phyloP scores from a whole-genome alignment of 1,139 yeast genomes.

The Casaregolazyma lundiana region DNA sequence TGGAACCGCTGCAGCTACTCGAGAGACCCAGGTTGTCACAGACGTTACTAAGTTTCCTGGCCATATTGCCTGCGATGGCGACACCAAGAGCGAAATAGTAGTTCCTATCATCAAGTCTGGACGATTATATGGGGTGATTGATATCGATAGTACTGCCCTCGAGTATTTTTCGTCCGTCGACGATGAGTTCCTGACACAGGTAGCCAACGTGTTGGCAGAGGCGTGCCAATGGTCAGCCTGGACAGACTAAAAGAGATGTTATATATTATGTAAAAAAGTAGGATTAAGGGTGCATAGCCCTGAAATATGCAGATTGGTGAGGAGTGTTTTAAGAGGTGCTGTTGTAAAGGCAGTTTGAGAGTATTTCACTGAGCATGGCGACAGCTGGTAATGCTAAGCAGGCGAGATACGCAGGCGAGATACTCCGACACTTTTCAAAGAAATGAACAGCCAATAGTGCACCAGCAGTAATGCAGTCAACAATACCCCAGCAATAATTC shows the following conservation, averaged over 20 bases:
- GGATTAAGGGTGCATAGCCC: too few relatives aligned
- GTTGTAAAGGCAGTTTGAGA: neutral
- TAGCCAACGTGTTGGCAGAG: slow-evolving; percentile 49
- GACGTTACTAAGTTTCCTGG: slow-evolving; percentile 80
- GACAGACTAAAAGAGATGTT: slow-evolving; percentile 27
- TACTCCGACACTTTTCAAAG: too few relatives aligned
- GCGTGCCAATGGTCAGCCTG: slow-evolving; percentile 41
- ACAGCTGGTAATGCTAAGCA: neutral
- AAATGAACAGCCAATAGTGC: too few relatives aligned
- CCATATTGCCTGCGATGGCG: slow-evolving; percentile 97
- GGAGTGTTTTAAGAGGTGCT: too few relatives aligned
- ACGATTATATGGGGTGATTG: slow-evolving; percentile 66
- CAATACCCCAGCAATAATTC: too few relatives aligned
- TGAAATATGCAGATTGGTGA: too few relatives aligned
- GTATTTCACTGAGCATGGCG: neutral
- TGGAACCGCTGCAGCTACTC: slow-evolving; percentile 67
- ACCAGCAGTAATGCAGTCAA: too few relatives aligned
- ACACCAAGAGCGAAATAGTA: slow-evolving; percentile 86
- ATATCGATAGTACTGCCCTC: slow-evolving; percentile 70
- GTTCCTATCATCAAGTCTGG: slow-evolving; percentile 64
- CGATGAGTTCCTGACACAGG: slow-evolving; percentile 59
- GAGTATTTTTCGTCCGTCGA: slow-evolving; percentile 56
- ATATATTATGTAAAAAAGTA: neutral
- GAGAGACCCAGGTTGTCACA: slow-evolving; percentile 64
- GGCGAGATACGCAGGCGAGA: neutral